phyloP scores from a whole-genome alignment of 805 yeast species.

The Ogataea degrootiae region DNA sequence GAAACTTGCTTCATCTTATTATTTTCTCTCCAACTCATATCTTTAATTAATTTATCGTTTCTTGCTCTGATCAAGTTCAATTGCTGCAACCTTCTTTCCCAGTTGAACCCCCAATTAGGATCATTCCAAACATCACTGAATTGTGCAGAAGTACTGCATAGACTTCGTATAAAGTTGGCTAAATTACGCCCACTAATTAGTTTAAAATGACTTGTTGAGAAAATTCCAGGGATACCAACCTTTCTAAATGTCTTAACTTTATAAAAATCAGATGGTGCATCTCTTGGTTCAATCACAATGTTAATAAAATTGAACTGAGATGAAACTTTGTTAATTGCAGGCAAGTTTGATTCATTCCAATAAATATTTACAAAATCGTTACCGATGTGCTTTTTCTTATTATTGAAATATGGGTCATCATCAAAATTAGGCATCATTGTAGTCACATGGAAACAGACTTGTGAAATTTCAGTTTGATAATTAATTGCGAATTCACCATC shows the following conservation, averaged over 20 bases:
- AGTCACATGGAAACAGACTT: constrained; percentile 71
- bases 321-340: constrained; percentile 62
- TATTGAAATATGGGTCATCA: constrained; percentile 38
- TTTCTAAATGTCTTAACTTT: constrained; percentile 62
- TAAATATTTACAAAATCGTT: constrained; percentile 77
- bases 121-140: constrained; percentile 76
- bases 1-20: background rate
- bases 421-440: constrained; percentile 68
- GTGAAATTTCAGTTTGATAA: constrained; percentile 69
- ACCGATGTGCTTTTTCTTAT: constrained; percentile 83
- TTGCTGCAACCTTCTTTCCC: constrained; percentile 65
- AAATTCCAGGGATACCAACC: constrained; percentile 69
- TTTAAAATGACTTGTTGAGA: constrained; percentile 74
- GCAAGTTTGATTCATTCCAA: constrained; percentile 68
- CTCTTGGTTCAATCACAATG: constrained; percentile 63
- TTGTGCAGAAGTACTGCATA: constrained; percentile 60
- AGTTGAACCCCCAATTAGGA: constrained; percentile 53
- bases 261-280: constrained; percentile 32
- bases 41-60: constrained; percentile 5
- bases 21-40: background rate
- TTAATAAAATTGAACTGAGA: constrained; percentile 82
- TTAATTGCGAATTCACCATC: constrained; percentile 76
- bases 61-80: constrained; percentile 27
- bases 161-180: constrained; percentile 60
- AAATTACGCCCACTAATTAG: constrained; percentile 56